Conservation (phyloP, 2,329 filamentous ascomycete genomes). For the Aureobasidium sp. region DNA sequence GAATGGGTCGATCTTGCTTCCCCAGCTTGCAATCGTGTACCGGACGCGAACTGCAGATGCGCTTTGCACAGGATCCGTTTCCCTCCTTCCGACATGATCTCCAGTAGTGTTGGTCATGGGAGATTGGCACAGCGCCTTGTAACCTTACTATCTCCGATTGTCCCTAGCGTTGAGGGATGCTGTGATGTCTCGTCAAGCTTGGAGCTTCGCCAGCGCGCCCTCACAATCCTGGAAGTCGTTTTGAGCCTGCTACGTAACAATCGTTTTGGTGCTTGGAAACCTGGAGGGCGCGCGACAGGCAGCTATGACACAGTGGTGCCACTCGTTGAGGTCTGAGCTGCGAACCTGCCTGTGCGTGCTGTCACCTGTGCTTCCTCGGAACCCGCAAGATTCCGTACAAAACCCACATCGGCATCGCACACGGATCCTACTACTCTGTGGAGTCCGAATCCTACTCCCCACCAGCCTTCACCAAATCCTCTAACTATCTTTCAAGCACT, state of each 20-base stretch:
- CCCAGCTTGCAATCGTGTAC: background rate
- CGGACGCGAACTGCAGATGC: background rate
- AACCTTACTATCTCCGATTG: background rate
- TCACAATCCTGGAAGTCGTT: background rate
- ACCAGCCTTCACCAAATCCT: background rate
- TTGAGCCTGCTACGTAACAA: background rate
- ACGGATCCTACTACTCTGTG: background rate
- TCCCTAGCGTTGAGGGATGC: background rate
- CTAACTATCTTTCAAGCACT: background rate
- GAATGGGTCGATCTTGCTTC: background rate
- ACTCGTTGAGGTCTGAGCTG: background rate
- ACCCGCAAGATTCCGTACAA: background rate
- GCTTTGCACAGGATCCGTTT: background rate
- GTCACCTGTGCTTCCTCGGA: background rate
- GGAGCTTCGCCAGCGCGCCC: background rate
- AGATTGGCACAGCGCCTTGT: background rate
- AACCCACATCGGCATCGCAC: background rate
- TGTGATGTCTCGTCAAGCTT: background rate
- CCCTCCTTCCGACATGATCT: background rate
- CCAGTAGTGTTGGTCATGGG: background rate
- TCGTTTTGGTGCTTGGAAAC: background rate
- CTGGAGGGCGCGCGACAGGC: background rate
- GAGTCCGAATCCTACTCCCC: background rate
- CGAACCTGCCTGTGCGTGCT: background rate
- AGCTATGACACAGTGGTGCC: slow-evolving; percentile 1